Conservation (phyloP, 2,329 filamentous ascomycete genomes). For the Colletotrichum destructivum region DNA sequence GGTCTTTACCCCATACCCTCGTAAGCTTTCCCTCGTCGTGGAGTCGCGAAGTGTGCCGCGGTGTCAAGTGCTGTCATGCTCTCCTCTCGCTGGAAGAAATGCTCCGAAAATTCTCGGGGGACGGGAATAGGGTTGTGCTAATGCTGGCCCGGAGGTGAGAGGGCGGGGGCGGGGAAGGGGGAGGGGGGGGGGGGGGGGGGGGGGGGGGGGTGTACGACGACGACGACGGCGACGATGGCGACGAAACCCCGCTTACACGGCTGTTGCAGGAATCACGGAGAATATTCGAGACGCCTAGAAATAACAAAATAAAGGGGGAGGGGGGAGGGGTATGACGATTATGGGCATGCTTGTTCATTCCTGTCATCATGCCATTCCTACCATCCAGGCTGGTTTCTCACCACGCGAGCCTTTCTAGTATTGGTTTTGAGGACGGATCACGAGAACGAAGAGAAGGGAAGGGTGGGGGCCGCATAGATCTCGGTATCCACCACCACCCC, state of each 20-base stretch:
- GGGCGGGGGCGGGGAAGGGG: no score
- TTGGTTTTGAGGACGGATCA: no score
- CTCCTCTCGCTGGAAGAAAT: neutral
- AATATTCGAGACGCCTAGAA: slow-evolving; percentile 1
- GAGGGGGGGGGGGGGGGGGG: no score
- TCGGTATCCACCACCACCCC: no score
- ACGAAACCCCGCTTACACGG: neutral
- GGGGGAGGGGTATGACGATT: no score
- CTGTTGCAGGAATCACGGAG: slow-evolving; percentile 6
- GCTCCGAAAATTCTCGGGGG: neutral
- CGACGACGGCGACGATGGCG: neutral
- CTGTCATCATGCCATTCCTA: neutral
- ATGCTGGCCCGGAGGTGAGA: neutral
- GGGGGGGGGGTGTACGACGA: no score
- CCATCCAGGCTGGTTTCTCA: no score
- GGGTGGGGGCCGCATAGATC: no score
- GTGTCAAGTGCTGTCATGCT: neutral
- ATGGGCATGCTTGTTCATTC: neutral
- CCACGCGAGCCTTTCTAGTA: no score
- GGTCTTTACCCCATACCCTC: no score
- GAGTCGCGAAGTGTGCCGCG: neutral
- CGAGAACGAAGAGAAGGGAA: no score
- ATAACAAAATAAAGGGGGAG: no score
- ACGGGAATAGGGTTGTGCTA: neutral
- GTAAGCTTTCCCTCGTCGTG: neutral